phyloP scores from a whole-genome alignment of 805 yeast genomes.

The Schizosaccharomyces pombe region DNA sequence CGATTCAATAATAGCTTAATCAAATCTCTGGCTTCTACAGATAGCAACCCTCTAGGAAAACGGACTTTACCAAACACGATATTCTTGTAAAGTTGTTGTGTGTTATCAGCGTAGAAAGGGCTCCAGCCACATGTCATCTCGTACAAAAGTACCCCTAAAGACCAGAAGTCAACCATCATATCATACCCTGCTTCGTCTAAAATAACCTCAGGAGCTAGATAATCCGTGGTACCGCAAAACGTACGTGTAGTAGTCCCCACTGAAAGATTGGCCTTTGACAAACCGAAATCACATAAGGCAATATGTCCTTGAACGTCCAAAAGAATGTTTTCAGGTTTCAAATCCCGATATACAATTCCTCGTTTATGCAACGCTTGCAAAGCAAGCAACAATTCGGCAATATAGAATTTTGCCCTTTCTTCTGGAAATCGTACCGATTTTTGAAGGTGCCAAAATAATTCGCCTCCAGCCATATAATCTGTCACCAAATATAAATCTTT shows the following conservation, averaged over 20 bases:
- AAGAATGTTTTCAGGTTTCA: constrained; percentile 88
- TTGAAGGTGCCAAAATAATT: constrained; percentile 87
- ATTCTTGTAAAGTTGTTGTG: constrained; percentile 96
- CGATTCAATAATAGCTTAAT: constrained; percentile 87
- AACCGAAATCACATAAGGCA: constrained; percentile 90
- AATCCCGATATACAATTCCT: constrained; percentile 86
- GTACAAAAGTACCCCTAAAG: constrained; percentile 82
- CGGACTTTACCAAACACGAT: constrained; percentile 96
- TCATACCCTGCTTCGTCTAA: constrained; percentile 92
- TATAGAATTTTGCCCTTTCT: constrained; percentile 85
- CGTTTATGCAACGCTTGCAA: constrained; percentile 85
- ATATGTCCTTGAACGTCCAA: constrained; percentile 96
- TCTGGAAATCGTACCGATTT: constrained; percentile 86
- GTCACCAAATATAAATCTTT: constrained; percentile 79
- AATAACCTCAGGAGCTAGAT: constrained; percentile 87
- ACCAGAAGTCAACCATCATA: constrained; percentile 98
- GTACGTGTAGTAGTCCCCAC: constrained; percentile 79
- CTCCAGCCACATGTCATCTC: constrained; percentile 99
- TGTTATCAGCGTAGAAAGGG: constrained; percentile 91
- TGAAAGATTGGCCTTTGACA: constrained; percentile 75
- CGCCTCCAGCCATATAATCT: constrained; percentile 97
- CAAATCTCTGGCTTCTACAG: constrained; percentile 81
- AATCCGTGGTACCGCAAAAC: constrained; percentile 95
- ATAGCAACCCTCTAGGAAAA: constrained; percentile 85
- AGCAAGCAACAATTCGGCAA: constrained; percentile 84